Conservation (phyloP, 1,284 basidiomycete species). For the Trametes polyzona region DNA sequence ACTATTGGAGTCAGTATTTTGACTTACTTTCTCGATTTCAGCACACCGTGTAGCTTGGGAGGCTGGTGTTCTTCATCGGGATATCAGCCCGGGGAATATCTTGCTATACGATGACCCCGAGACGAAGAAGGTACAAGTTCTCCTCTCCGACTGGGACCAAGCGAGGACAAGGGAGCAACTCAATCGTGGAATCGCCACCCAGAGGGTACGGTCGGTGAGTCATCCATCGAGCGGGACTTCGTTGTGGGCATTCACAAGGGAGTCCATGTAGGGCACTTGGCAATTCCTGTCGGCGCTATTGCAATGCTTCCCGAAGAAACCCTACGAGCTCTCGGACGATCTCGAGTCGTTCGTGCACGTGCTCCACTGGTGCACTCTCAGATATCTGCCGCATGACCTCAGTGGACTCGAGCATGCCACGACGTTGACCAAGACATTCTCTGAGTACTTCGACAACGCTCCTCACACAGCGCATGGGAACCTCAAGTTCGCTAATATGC, state of each 20-base stretch:
- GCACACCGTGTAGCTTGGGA: conserved; percentile 1
- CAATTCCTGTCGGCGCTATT: conserved; percentile 14
- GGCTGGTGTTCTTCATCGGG: conserved; percentile 4
- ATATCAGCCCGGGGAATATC: conserved; percentile 13
- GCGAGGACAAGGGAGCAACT: background rate
- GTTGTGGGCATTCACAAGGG: background rate
- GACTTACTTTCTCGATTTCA: background rate
- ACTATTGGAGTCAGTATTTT: background rate
- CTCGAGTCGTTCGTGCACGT: conserved; percentile 21
- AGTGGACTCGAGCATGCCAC: no score
- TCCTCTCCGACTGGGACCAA: conserved; percentile 13
- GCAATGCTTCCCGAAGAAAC: conserved; percentile 8
- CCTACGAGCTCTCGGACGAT: conserved; percentile 17
- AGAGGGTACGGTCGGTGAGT: background rate
- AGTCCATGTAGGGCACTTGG: conserved; percentile 25
- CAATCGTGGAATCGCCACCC: background rate
- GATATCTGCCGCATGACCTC: background rate
- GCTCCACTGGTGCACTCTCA: conserved; percentile 1
- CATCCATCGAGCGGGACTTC: background rate
- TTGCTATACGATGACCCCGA: background rate
- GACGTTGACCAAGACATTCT: no score
- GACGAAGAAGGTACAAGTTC: background rate
- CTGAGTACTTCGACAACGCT: no score
- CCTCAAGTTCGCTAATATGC: no score
- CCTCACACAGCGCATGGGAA: no score